Evolutionary conservation across 2,329 filamentous ascomycete genomes (phyloP).

Genomic region (Alternaria novae-zelandiae): DNA sequence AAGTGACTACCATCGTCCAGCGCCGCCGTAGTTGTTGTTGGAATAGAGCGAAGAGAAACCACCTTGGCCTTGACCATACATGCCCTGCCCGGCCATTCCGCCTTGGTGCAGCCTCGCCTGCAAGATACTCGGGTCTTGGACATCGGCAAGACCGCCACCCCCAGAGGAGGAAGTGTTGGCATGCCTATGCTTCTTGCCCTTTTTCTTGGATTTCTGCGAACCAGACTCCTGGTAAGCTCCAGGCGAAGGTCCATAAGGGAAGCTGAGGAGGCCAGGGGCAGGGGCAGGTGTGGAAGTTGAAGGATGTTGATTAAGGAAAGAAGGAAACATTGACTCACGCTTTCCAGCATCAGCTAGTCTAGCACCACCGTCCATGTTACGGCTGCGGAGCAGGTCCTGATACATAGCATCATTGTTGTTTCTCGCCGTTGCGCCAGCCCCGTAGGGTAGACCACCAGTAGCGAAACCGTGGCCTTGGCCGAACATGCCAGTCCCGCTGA

Average conservation of each 20-base stretch:
- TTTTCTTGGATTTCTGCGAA: constrained; percentile 96
- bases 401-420: constrained; percentile 77
- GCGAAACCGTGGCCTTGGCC: constrained; percentile 87
- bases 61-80: constrained; percentile 89
- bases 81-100: constrained; percentile 80
- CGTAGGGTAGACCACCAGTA: constrained; percentile 68
- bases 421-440: constrained; percentile 67
- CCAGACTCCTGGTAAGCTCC: constrained; percentile 89
- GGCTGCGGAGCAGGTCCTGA: constrained; percentile 79
- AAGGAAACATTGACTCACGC: constrained; percentile 98
- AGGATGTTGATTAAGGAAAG: constrained; percentile 85
- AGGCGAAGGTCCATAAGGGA: constrained; percentile 87
- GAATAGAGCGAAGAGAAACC: constrained; percentile 89
- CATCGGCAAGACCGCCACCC: constrained; percentile 99
- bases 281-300: constrained; percentile 83
- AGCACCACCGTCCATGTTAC: constrained; percentile 64
- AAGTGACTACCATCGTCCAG: constrained; percentile 48
- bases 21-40: constrained; percentile 59
- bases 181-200: constrained; percentile 99
- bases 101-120: constrained; percentile 95
- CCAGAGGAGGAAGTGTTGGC: constrained; percentile 99
- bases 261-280: constrained; percentile 88
- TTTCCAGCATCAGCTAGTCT: constrained; percentile 86
- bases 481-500: constrained; percentile 80
- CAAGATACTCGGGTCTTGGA: constrained; percentile 99